phyloP scores from a whole-genome alignment of 306 rosid genomes.

The Trichosanthes cucumerina region DNA sequence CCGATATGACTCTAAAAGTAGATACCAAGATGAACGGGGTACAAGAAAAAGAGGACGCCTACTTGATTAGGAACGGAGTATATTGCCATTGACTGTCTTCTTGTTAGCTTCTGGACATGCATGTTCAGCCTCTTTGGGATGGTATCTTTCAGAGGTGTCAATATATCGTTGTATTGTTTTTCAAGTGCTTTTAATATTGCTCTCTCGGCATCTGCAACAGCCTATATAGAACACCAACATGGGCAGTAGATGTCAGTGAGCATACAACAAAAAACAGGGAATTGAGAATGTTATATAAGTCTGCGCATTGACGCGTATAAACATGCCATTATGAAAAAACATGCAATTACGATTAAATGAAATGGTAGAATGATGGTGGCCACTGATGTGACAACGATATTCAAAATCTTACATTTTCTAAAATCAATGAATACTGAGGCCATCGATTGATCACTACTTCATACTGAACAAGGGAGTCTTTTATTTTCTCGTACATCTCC shows the following conservation, averaged over 20 bases:
- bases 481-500: conserved; percentile 84
- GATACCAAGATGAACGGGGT: background rate
- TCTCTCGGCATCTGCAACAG: conserved; percentile 78
- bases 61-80: conserved; percentile 76
- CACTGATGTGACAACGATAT: background rate
- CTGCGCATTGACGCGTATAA: background rate
- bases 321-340: background rate
- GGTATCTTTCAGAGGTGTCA: conserved; percentile 90
- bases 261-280: background rate
- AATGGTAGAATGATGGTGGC: background rate
- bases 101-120: conserved; percentile 97
- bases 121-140: conserved; percentile 83
- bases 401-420: conserved; percentile 63
- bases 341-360: background rate
- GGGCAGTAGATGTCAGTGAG: background rate
- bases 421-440: conserved; percentile 88
- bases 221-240: conserved; percentile 44
- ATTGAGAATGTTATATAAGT: background rate
- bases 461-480: conserved; percentile 55
- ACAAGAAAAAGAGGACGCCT: conserved; percentile 14
- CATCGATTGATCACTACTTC: conserved; percentile 85
- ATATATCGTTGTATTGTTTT: conserved; percentile 74
- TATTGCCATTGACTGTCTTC: conserved; percentile 70
- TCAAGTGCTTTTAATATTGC: conserved; percentile 86
- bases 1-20: background rate